Conservation (phyloP, 106 monocot genomes). For the Allium fistulosum region DNA sequence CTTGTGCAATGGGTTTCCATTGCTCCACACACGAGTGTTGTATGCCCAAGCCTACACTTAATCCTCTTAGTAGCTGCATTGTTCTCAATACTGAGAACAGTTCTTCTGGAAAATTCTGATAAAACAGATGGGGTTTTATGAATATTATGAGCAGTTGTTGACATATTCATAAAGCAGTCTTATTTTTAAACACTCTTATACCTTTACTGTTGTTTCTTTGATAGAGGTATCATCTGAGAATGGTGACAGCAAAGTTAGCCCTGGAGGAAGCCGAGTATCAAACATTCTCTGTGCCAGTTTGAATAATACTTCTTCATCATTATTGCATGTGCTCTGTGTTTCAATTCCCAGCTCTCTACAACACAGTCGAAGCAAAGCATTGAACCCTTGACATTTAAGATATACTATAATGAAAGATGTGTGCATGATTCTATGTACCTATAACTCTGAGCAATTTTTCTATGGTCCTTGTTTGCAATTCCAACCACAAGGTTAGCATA, state of each 20-base stretch:
- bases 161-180: background rate
- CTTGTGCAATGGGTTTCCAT: constrained; percentile 93
- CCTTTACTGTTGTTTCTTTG: constrained; percentile 35
- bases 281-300: constrained; percentile 10
- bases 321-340: background rate
- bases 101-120: constrained; percentile 91
- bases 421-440: constrained; percentile 15
- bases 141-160: background rate
- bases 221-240: constrained; percentile 42
- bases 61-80: constrained; percentile 80
- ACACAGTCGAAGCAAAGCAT: background rate
- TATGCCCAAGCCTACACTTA: constrained; percentile 87
- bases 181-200: background rate
- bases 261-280: constrained; percentile 9
- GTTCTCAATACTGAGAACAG: constrained; percentile 87
- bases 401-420: no score
- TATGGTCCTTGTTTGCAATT: constrained; percentile 45
- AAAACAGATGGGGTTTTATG: background rate
- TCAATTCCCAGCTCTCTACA: constrained; percentile 6
- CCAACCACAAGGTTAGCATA: constrained; percentile 56
- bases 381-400: no score
- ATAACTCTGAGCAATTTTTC: constrained; percentile 37
- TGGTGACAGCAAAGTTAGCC: constrained; percentile 26
- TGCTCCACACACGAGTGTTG: constrained; percentile 80
- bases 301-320: background rate